Evolutionary conservation across 352 stramenopile species (phyloP).

Genomic region (Pythium chondricola): DNA sequence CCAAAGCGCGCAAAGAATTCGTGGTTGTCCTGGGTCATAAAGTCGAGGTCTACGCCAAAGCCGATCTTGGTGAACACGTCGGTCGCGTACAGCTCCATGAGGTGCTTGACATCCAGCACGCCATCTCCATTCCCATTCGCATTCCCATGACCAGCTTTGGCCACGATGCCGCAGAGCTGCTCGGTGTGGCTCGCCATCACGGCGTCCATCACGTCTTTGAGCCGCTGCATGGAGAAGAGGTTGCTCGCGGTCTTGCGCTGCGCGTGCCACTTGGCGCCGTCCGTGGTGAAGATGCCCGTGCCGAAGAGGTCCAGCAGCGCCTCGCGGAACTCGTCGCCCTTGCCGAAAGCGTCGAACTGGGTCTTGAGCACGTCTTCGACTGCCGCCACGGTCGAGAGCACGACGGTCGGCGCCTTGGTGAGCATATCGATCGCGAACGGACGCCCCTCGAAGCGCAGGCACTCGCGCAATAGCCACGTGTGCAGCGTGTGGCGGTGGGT

Average conservation of each 20-base stretch:
- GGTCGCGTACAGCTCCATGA: slow-evolving; percentile 50
- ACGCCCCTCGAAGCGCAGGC: slow-evolving; percentile 11
- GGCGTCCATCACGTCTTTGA: slow-evolving; percentile 36
- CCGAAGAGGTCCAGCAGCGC: slow-evolving; percentile 52
- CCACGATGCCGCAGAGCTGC: slow-evolving; percentile 25
- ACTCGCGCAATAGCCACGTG: slow-evolving; percentile 20
- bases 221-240: slow-evolving; percentile 64
- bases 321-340: slow-evolving; percentile 28
- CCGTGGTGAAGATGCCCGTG: slow-evolving; percentile 40
- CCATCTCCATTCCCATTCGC: no score
- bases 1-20: slow-evolving; percentile 8
- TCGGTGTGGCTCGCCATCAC: slow-evolving; percentile 25
- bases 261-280: slow-evolving; percentile 41
- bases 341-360: slow-evolving; percentile 63
- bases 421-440: slow-evolving; percentile 36
- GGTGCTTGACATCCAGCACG: slow-evolving; percentile 42
- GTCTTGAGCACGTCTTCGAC: slow-evolving; percentile 47
- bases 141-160: neutral
- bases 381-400: slow-evolving; percentile 28
- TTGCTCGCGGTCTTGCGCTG: slow-evolving; percentile 81
- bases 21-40: slow-evolving; percentile 5
- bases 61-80: slow-evolving; percentile 58
- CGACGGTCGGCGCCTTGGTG: slow-evolving; percentile 23
- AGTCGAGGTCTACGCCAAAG: slow-evolving; percentile 29
- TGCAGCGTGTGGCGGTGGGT: slow-evolving; percentile 14